phyloP scores from a whole-genome alignment of 768 basidiomycete genomes.

The Imleria badia region DNA sequence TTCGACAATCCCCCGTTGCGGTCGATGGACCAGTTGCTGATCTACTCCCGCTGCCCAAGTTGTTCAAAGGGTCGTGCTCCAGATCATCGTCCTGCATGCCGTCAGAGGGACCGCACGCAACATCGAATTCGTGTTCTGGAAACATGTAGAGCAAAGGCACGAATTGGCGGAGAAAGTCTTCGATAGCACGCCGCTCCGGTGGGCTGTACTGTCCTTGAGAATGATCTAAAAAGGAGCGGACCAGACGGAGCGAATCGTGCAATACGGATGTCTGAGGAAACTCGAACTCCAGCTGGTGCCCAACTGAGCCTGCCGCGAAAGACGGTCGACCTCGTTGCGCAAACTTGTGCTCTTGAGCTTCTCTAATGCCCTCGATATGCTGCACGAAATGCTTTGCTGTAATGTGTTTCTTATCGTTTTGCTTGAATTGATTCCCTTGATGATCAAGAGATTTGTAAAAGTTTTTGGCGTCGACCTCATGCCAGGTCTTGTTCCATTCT shows the following conservation, averaged over 20 bases:
- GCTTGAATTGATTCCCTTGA: slow-evolving; percentile 92
- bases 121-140: slow-evolving; percentile 64
- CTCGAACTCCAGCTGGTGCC: slow-evolving; percentile 75
- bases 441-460: slow-evolving; percentile 98
- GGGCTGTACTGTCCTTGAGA: slow-evolving; percentile 72
- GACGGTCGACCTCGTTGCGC: slow-evolving; percentile 31
- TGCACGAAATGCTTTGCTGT: slow-evolving; percentile 79
- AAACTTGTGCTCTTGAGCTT: slow-evolving; percentile 49
- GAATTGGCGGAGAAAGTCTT: slow-evolving; percentile 81
- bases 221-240: slow-evolving; percentile 89
- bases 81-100: slow-evolving; percentile 39
- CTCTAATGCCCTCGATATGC: slow-evolving; percentile 72
- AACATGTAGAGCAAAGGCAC: slow-evolving; percentile 79
- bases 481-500: slow-evolving; percentile 96
- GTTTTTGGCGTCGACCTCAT: slow-evolving; percentile 95
- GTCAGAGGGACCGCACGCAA: slow-evolving; percentile 57
- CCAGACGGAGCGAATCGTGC: slow-evolving; percentile 86
- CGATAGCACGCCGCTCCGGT: slow-evolving; percentile 78
- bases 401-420: slow-evolving; percentile 92
- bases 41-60: slow-evolving; percentile 39
- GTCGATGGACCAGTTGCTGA: slow-evolving; percentile 50
- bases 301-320: slow-evolving; percentile 48
- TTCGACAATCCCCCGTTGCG: slow-evolving; percentile 68
- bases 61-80: slow-evolving; percentile 27
- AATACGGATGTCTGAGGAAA: slow-evolving; percentile 79